phyloP scores from a whole-genome alignment of 2,329 filamentous ascomycete species.

The Phaeomoniella chlamydospora region DNA sequence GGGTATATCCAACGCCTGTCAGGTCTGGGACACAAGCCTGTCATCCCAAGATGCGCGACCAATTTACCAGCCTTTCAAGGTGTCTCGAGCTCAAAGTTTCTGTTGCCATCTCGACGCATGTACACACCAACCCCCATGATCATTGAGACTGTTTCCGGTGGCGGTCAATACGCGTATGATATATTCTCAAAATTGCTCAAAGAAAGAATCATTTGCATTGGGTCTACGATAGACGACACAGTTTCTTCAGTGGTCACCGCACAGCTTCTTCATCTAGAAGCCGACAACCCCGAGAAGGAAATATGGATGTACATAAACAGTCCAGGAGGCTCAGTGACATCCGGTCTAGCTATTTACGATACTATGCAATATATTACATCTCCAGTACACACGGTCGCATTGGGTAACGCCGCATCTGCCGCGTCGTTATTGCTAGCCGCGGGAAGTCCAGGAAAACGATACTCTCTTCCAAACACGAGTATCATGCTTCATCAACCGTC shows the following conservation, averaged over 20 bases:
- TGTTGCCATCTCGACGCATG: too few relatives aligned
- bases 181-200: constrained; percentile 71
- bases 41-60: too few relatives aligned
- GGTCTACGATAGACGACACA: constrained; percentile 78
- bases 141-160: constrained; percentile 41
- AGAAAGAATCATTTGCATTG: constrained; percentile 90
- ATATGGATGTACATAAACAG: constrained; percentile 98
- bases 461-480: constrained; percentile 74
- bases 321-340: constrained; percentile 82
- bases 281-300: constrained; percentile 83
- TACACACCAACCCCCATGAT: constrained; percentile 40
- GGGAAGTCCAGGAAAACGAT: constrained; percentile 71
- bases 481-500: constrained; percentile 97
- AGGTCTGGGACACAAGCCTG: too few relatives aligned
- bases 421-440: constrained; percentile 77
- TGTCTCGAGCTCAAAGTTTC: too few relatives aligned
- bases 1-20: too few relatives aligned
- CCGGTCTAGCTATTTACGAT: constrained; percentile 82
- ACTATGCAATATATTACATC: constrained; percentile 95
- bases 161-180: constrained; percentile 40
- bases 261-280: constrained; percentile 94
- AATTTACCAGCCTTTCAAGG: too few relatives aligned
- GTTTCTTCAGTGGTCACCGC: constrained; percentile 90
- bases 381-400: constrained; percentile 85
- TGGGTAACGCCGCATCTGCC: constrained; percentile 93